Percentiles rank a stretch among this genome's conserved stretches.
phyloP scores from a whole-genome alignment of 2,329 filamentous ascomycete genomes.

The Diaporthe eres region DNA sequence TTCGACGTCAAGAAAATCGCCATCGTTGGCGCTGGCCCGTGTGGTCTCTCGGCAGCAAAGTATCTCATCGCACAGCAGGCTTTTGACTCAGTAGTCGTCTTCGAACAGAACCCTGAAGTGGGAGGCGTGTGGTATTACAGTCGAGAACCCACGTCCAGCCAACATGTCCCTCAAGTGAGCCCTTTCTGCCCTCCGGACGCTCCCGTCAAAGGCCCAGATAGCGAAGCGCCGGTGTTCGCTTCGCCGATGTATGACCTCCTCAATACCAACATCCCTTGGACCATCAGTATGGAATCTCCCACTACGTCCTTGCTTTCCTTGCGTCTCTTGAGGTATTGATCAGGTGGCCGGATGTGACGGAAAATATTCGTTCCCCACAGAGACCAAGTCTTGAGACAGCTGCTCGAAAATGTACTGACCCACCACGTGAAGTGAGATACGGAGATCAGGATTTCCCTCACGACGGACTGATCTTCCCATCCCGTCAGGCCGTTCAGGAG shows the following conservation, averaged over 20 bases:
- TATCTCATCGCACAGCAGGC: slow-evolving; percentile 78
- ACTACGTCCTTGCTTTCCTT: background rate
- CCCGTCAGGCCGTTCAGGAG: slow-evolving; percentile 76
- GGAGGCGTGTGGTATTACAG: slow-evolving; percentile 93
- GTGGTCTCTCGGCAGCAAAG: slow-evolving; percentile 84
- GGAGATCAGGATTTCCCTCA: slow-evolving; percentile 77
- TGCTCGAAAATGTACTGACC: slow-evolving; percentile 13
- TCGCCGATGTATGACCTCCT: slow-evolving; percentile 86
- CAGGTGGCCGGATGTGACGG: background rate
- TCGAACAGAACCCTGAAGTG: slow-evolving; percentile 82
- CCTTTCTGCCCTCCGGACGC: slow-evolving; percentile 74
- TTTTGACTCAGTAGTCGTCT: slow-evolving; percentile 81
- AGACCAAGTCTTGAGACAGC: background rate
- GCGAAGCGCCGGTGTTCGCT: slow-evolving; percentile 73
- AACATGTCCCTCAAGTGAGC: slow-evolving; percentile 77
- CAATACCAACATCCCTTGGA: slow-evolving; percentile 88
- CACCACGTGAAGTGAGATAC: slow-evolving; percentile 71
- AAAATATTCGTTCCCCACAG: background rate
- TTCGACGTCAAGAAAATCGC: slow-evolving; percentile 75
- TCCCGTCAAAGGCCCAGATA: slow-evolving; percentile 65
- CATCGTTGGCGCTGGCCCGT: slow-evolving; percentile 86
- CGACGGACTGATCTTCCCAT: slow-evolving; percentile 80
- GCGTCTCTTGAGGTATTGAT: background rate
- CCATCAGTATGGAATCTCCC: slow-evolving; percentile 63
- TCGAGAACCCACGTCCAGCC: slow-evolving; percentile 60